These are phyloP conservation scores for Penicillium daleae DNA, from an alignment of 495 filamentous ascomycete species.

Conservation along the genomic window DNA sequence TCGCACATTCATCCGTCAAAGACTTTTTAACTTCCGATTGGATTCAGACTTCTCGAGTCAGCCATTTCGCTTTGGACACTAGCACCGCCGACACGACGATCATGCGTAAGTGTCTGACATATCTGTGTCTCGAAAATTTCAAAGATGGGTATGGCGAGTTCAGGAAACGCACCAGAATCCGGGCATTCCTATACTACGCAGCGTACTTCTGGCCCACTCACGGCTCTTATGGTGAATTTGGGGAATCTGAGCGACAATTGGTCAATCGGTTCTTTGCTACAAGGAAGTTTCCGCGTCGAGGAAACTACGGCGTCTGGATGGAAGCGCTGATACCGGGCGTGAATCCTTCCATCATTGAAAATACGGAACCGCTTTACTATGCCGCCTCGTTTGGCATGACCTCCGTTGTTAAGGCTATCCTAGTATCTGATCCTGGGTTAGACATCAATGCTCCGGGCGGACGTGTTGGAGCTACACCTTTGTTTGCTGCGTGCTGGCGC, in stretches of 20 bases:
- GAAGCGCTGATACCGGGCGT: slow-evolving; percentile 11
- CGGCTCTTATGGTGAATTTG: slow-evolving; percentile 11
- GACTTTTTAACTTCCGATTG: slow-evolving; percentile 30
- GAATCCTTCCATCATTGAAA: slow-evolving; percentile 16
- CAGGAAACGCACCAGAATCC: neutral
- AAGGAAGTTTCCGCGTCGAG: slow-evolving; percentile 14
- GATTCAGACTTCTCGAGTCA: slow-evolving; percentile 23
- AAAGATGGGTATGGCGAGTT: slow-evolving; percentile 14
- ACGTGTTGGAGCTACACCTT: slow-evolving; percentile 24
- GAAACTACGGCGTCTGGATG: slow-evolving; percentile 30
- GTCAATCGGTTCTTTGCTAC: slow-evolving; percentile 25
- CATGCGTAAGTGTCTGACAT: slow-evolving; percentile 26
- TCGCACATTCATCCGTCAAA: slow-evolving; percentile 29
- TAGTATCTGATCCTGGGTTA: slow-evolving; percentile 21
- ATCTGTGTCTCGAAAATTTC: slow-evolving; percentile 30
- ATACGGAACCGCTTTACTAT: slow-evolving; percentile 31
- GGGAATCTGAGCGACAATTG: slow-evolving; percentile 4
- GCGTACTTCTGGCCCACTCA: slow-evolving; percentile 25
- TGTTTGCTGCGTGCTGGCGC: slow-evolving; percentile 26
- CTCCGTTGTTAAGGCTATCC: slow-evolving; percentile 26
- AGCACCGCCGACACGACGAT: slow-evolving; percentile 20
- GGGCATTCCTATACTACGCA: slow-evolving; percentile 21
- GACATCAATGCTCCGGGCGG: slow-evolving; percentile 30
- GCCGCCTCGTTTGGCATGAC: slow-evolving; percentile 30
- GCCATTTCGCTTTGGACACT: slow-evolving; percentile 24